Evolutionary conservation across 2,329 filamentous ascomycete species (phyloP), one percentile per base, ranked within the genome.

Genomic region (Didymella segeticola): DNA sequence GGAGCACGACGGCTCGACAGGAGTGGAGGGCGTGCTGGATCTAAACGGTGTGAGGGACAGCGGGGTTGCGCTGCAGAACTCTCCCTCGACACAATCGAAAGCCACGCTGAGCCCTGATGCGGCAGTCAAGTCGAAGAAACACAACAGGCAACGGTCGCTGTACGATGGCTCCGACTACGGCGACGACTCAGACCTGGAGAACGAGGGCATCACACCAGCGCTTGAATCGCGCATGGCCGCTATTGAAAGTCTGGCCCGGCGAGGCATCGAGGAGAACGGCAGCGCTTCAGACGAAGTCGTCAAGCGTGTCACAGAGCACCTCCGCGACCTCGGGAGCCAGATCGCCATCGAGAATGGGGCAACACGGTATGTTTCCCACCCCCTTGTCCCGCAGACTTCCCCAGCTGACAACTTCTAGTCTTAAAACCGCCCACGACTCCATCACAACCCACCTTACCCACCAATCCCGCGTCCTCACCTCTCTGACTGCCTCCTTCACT

Each of bases 111-210:
- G 75, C 53, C 69, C 73, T 36, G 61, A 71, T 26, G 75, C 75
- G 25, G 72, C 67, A 19, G 45, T 59, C 42, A 64, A 62, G 49
- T 47, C 53, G 23, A 60, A 61, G 41, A 64, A 67, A 56, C 76
- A 80, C 82, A 67, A 67, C 39, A 69, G 77, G 45, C 69, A 74
- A 56, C 78, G 71, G 22, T 79, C 74, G 80, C 71, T 84, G 33
- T 90, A 90, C 67, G 88, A 90, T 66, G 88, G 88, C 7, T 89
- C 86, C 61, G 87, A 91, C 69, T 91, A 89, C 68, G 88, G 88
- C 5, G 89, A 85, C 1, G 87, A 89, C 60, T 87, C 86, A 3
- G 88, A 90, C 67, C 76, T 90, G 15, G 88, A 90, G 27, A 73
- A 83, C 10, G 79, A 86, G n/a, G 86, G 86, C 17, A 87, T 91